These are phyloP conservation scores for Colletotrichum graminicola DNA, from an alignment of 2,329 filamentous ascomycete genomes.

Conservation along the genomic window DNA sequence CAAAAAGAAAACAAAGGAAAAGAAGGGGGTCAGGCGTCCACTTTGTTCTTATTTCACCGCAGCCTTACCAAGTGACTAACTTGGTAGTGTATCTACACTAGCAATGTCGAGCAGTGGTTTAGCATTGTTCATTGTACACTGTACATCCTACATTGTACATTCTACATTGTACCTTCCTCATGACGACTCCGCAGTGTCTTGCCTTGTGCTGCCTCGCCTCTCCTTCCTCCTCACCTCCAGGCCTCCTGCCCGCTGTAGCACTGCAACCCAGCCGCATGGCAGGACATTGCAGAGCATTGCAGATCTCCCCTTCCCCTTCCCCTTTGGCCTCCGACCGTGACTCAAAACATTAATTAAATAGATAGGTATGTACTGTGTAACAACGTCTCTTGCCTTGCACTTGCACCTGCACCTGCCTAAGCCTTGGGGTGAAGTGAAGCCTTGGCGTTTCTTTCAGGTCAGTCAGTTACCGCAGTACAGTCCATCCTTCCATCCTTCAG, in stretches of 20 bases:
- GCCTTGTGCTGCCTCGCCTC: too few relatives aligned
- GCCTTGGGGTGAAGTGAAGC: not conserved
- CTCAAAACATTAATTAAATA: not conserved
- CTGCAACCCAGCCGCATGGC: not conserved
- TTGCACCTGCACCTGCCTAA: not conserved
- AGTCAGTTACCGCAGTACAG: not conserved
- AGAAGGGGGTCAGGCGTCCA: not conserved
- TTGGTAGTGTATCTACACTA: too few relatives aligned
- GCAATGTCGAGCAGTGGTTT: too few relatives aligned
- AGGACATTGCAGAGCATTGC: not conserved
- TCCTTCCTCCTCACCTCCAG: not conserved
- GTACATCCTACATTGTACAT: too few relatives aligned
- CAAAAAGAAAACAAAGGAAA: too few relatives aligned
- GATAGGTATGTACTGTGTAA: not conserved
- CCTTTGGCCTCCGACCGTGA: not conserved
- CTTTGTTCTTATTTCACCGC: constrained; percentile 6
- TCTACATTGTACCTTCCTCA: not conserved
- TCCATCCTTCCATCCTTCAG: not conserved
- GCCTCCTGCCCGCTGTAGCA: not conserved
- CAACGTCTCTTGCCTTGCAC: not conserved
- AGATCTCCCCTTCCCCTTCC: not conserved
- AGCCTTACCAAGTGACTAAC: not conserved
- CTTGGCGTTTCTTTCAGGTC: too few relatives aligned
- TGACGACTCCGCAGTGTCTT: constrained; percentile 1
- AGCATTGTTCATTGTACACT: too few relatives aligned